Conservation (phyloP, 108 stramenopile species). For the Phaeodactylum tricornutum region DNA sequence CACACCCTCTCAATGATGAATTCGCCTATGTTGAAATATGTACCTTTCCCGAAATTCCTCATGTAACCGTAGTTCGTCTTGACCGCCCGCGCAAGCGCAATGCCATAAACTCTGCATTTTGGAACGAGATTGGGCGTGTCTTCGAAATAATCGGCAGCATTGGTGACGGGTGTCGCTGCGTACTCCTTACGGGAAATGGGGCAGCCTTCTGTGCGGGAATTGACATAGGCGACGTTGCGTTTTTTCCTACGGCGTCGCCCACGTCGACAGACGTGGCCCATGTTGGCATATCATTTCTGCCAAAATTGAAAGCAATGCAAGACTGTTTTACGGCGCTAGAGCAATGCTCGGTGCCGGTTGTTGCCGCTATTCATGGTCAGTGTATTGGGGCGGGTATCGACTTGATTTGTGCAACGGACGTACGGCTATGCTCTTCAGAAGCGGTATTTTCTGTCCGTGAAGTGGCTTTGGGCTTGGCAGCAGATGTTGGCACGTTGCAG, state of each 20-base stretch:
- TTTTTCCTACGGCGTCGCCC: constrained; percentile 26
- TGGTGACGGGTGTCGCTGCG: constrained; percentile 51
- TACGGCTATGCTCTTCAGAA: constrained; percentile 42
- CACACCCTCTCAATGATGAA: too few species aligned
- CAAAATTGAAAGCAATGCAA: constrained; percentile 67
- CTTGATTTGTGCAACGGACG: constrained; percentile 50
- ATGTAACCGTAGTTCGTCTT: constrained; percentile 36
- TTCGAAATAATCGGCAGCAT: constrained; percentile 30
- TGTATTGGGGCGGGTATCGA: constrained; percentile 75
- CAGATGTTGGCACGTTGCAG: constrained; percentile 75
- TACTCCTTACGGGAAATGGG: constrained; percentile 49
- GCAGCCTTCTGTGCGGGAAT: constrained; percentile 65
- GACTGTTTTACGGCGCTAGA: constrained; percentile 57
- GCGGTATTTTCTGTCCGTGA: constrained; percentile 55
- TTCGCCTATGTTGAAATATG: too few species aligned
- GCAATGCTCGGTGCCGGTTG: constrained; percentile 68
- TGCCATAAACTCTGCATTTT: constrained; percentile 56
- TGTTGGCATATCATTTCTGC: constrained; percentile 46
- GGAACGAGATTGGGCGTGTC: constrained; percentile 62
- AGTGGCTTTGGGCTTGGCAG: constrained; percentile 60
- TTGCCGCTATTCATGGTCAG: constrained; percentile 62
- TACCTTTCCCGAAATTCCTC: too few species aligned
- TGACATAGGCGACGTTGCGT: constrained; percentile 44
- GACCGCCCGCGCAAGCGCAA: constrained; percentile 58
- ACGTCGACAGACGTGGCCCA: constrained; percentile 32